These are phyloP conservation scores for Agrocybe chaxingu DNA, from an alignment of 768 basidiomycete species.

Conservation along the genomic window DNA sequence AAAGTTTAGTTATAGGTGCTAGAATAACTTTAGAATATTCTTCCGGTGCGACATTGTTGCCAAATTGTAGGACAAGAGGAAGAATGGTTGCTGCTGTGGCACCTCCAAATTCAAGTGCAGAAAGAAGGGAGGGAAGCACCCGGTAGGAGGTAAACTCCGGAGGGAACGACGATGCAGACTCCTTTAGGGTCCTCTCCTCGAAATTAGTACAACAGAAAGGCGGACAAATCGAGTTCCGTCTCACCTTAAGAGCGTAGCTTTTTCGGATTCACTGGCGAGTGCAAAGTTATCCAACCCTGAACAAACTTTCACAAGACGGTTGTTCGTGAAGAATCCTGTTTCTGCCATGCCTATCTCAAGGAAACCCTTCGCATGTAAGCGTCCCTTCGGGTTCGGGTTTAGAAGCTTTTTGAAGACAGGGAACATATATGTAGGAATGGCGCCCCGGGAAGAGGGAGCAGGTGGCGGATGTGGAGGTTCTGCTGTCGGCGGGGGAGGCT, in stretches of 20 bases:
- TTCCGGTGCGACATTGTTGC: slow-evolving; percentile 62
- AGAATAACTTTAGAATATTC: slow-evolving; percentile 71
- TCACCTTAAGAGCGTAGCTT: slow-evolving; percentile 66
- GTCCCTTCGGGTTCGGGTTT: slow-evolving; percentile 81
- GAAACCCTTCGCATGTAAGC: slow-evolving; percentile 74
- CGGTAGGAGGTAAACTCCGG: slow-evolving; percentile 80
- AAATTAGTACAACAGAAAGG: slow-evolving; percentile 12
- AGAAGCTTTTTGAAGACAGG: slow-evolving; percentile 83
- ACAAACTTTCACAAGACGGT: slow-evolving; percentile 83
- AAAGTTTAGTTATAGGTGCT: slow-evolving; percentile 80
- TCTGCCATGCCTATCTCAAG: slow-evolving; percentile 79
- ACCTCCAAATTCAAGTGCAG: slow-evolving; percentile 77
- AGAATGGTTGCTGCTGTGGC: slow-evolving; percentile 74
- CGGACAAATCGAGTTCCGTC: slow-evolving; percentile 2
- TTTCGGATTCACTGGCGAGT: slow-evolving; percentile 78
- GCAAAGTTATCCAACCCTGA: slow-evolving; percentile 83
- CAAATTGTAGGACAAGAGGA: slow-evolving; percentile 81
- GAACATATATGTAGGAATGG: slow-evolving; percentile 74
- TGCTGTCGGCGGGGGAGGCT: slow-evolving; percentile 64
- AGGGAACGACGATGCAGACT: slow-evolving; percentile 78
- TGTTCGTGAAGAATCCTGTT: slow-evolving; percentile 80
- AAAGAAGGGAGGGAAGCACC: slow-evolving; percentile 83
- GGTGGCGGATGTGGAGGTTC: slow-evolving; percentile 79
- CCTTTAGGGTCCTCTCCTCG: slow-evolving; percentile 63
- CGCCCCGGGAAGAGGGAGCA: slow-evolving; percentile 68